These are phyloP conservation scores for Pichia sp. DNA, from an alignment of 1,139 yeast species.

Conservation along the genomic window DNA sequence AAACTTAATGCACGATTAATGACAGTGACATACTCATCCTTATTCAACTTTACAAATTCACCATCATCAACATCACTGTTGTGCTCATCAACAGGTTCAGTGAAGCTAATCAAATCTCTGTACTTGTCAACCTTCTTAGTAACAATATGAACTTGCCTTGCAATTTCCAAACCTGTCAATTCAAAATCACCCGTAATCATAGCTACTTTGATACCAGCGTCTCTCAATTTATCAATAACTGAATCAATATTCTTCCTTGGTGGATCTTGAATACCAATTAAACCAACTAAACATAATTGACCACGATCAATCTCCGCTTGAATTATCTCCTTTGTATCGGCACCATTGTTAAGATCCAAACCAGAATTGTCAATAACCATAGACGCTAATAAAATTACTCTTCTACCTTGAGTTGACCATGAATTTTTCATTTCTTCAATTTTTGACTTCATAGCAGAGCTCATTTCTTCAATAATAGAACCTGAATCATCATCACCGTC, in stretches of 20 bases:
- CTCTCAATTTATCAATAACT: slow-evolving; percentile 33
- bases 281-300: slow-evolving; percentile 32
- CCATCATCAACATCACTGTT: slow-evolving; percentile 28
- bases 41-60: slow-evolving; percentile 25
- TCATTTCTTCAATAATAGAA: too few species aligned
- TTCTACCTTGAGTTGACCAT: too few species aligned
- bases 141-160: slow-evolving; percentile 39
- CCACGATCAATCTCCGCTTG: slow-evolving; percentile 3
- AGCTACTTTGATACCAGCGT: slow-evolving; percentile 43
- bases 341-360: too few species aligned
- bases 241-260: slow-evolving; percentile 39
- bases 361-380: too few species aligned
- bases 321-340: slow-evolving; percentile 3
- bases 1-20: too few species aligned
- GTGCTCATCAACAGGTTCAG: slow-evolving; percentile 3
- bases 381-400: too few species aligned
- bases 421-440: too few species aligned
- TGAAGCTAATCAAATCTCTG: slow-evolving; percentile 2
- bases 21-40: too few species aligned
- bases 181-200: slow-evolving; percentile 43
- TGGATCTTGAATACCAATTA: slow-evolving; percentile 46
- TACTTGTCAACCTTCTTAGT: slow-evolving; percentile 16
- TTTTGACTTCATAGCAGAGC: too few species aligned
- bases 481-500: too few species aligned
- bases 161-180: slow-evolving; percentile 47